These are phyloP conservation scores for Marsdenia floribunda DNA, from an alignment of 257 asterid species.

Conservation along the genomic window DNA sequence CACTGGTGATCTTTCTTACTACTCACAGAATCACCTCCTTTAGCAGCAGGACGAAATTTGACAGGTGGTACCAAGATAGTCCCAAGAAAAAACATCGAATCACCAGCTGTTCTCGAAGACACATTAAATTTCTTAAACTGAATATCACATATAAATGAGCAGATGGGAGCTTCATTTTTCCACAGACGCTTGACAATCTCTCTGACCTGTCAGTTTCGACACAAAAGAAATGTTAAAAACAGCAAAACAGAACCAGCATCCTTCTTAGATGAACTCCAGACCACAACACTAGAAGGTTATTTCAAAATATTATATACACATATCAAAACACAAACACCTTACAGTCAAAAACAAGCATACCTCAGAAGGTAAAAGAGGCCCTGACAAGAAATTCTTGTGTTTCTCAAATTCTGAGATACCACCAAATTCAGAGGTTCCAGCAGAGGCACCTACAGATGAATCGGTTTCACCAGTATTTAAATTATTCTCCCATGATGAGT, in stretches of 20 bases:
- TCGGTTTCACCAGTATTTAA: conserved; percentile 40
- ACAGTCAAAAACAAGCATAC: conserved; percentile 33
- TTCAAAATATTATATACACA: not conserved
- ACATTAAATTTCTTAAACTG: conserved; percentile 41
- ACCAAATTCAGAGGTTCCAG: conserved; percentile 22
- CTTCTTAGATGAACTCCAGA: not conserved
- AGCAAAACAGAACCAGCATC: not conserved
- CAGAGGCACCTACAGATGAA: conserved; percentile 32
- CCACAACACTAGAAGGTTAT: not conserved
- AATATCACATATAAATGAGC: conserved; percentile 67
- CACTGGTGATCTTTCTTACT: conserved; percentile 10
- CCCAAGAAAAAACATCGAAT: conserved; percentile 73
- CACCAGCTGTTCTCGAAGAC: conserved; percentile 35
- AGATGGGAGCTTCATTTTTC: conserved; percentile 78
- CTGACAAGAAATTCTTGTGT: conserved; percentile 31
- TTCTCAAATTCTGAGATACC: conserved; percentile 30
- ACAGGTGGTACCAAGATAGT: conserved; percentile 73
- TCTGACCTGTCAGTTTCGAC: conserved; percentile 53
- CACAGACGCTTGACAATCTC: conserved; percentile 60
- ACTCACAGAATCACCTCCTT: conserved; percentile 87
- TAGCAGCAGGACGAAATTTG: conserved; percentile 87
- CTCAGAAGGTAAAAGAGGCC: conserved; percentile 79
- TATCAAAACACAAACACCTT: not conserved
- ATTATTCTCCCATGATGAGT: conserved; percentile 36
- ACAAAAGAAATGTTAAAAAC: conserved; percentile 12